Base-by-base conservation (phyloP, 129 eudicot species). In the Ambrosia artemisiifolia region DNA sequence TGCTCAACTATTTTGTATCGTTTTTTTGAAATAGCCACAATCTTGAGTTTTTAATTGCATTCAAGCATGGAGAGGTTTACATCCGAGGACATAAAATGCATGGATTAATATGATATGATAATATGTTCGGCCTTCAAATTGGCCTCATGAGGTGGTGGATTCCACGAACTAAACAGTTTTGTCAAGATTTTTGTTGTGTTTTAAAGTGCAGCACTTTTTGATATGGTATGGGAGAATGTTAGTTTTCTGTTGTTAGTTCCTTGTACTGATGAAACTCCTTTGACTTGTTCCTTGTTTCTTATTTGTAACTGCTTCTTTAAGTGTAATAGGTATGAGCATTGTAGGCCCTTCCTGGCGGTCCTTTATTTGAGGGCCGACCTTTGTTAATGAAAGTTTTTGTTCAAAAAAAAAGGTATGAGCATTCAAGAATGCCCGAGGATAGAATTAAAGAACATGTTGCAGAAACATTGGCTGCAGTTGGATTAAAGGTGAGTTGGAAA, bases 381-480 rank as follows among this genome's bases (percentile, higher is more conserved):
- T n/a, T n/a, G n/a, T n/a, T n/a, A n/a, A n/a, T n/a, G n/a, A n/a
- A n/a, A n/a, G n/a, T n/a, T n/a, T n/a, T n/a, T n/a, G n/a, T n/a
- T n/a, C n/a, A n/a, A n/a, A n/a, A n/a, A n/a, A n/a, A n/a, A n/a
- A n/a, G n/a, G n/a, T 92, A 93, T 44, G 98, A 93, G 75, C 79
- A 90, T 72, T 89, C 95, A 40, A 84, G 80, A 68, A 90, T 90
- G 96, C 82, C 98, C 0, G 88, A 76, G 40, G 88, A 90, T 78
- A 78, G 90, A 74, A 90, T 93, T 75, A 75, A 84, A 13, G 78
- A 82, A 70, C 92, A 90, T 68, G 98, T 93, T 59, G 78, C 98
- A 34, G 95, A 93, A 78, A 93, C 95, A 46, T 78, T 93, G 56
- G 98, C 96, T 69, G 95, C 98, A 54, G 98, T 93, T 78, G 98